These are phyloP conservation scores for Barnettozyma salicaria DNA, from an alignment of 805 yeast genomes.

Conservation along the genomic window DNA sequence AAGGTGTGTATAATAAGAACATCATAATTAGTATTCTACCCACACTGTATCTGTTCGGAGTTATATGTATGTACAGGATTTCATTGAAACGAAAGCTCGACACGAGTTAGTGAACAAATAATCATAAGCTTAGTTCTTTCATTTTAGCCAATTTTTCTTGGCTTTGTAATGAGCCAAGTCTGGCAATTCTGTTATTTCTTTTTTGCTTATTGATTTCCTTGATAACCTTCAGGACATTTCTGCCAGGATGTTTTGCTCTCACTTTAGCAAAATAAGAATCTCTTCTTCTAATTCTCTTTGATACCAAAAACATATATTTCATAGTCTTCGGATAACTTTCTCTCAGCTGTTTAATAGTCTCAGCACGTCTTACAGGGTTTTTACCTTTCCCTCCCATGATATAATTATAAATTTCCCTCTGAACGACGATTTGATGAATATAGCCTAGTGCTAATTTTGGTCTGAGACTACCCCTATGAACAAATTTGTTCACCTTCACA, in stretches of 20 bases:
- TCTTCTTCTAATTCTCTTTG: slow-evolving; percentile 23
- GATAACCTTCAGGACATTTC: background rate
- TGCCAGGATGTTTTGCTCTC: slow-evolving; percentile 1
- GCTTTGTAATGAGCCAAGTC: background rate
- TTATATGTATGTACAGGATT: slow-evolving; percentile 1
- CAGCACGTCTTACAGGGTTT: slow-evolving; percentile 11
- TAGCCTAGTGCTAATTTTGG: slow-evolving; percentile 28
- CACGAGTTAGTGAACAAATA: too few species aligned
- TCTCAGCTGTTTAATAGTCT: slow-evolving; percentile 17
- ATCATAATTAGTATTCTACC: too few species aligned
- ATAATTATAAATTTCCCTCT: slow-evolving; percentile 24
- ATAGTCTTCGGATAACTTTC: slow-evolving; percentile 29
- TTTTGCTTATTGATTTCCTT: background rate
- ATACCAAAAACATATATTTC: slow-evolving; percentile 21
- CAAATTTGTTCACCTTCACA: slow-evolving; percentile 18
- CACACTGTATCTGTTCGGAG: background rate
- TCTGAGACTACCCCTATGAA: slow-evolving; percentile 18
- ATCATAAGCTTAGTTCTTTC: background rate
- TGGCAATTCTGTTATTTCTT: slow-evolving; percentile 5
- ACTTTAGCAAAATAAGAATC: slow-evolving; percentile 6
- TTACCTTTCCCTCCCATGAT: slow-evolving; percentile 11
- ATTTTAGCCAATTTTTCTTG: background rate
- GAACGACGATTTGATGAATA: slow-evolving; percentile 18
- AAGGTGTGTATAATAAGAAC: too few species aligned
- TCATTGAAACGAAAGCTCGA: background rate